A percentile compares a stretch with the other conserved stretches of the same genome.
These are phyloP conservation scores for Tetracladium setigerum DNA, from an alignment of 495 filamentous ascomycete species.

Conservation along the genomic window DNA sequence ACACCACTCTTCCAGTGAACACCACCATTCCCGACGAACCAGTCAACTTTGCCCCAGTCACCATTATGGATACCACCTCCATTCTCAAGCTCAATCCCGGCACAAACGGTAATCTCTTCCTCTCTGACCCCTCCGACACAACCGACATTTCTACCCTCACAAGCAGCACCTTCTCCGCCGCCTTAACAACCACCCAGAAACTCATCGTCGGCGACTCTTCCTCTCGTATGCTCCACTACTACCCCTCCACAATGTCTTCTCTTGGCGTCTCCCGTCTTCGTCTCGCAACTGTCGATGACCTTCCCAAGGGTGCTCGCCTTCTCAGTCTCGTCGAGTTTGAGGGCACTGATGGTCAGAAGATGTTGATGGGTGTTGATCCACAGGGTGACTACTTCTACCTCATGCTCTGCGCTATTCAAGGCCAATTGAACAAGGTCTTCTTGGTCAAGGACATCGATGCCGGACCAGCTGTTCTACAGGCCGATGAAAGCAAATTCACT, in stretches of 20 bases:
- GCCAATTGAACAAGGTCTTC: constrained; percentile 2
- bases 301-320: constrained; percentile 7
- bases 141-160: too few relatives aligned
- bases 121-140: neutral
- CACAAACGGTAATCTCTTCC: constrained; percentile 13
- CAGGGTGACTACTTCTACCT: constrained; percentile 1
- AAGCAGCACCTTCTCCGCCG: too few relatives aligned
- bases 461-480: neutral
- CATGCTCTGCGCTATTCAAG: neutral
- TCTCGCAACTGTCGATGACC: constrained; percentile 6
- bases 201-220: too few relatives aligned
- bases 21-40: too few relatives aligned
- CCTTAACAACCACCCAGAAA: too few relatives aligned
- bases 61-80: neutral
- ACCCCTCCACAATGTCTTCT: constrained; percentile 5
- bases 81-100: constrained; percentile 2
- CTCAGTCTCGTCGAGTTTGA: constrained; percentile 6
- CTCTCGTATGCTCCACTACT: constrained; percentile 14
- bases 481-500: neutral
- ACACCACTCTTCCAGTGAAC: too few relatives aligned
- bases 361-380: neutral
- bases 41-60: too few relatives aligned
- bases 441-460: neutral
- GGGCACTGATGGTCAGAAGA: neutral
- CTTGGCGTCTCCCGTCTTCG: constrained; percentile 14